phyloP scores from a whole-genome alignment of 495 filamentous ascomycete species.

The Clohesyomyces aquaticus region DNA sequence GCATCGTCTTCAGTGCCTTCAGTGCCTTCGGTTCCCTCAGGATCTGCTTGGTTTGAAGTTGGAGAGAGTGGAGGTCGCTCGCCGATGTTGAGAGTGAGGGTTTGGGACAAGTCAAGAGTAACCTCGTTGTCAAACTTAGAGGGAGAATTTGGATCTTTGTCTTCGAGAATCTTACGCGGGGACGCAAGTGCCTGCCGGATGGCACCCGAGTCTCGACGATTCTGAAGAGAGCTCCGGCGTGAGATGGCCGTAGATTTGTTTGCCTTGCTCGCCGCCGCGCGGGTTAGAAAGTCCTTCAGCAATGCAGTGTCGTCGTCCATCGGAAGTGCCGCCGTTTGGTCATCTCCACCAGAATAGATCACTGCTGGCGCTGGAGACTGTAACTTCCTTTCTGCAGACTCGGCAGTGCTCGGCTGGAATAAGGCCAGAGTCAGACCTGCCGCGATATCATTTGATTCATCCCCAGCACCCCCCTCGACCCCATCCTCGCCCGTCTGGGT shows the following conservation, averaged over 20 bases:
- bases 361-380: slow-evolving; percentile 19
- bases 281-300: slow-evolving; percentile 64
- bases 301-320: slow-evolving; percentile 61
- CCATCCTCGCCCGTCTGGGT: slow-evolving; percentile 2
- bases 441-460: slow-evolving; percentile 23
- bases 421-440: slow-evolving; percentile 29
- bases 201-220: slow-evolving; percentile 49
- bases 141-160: slow-evolving; percentile 60
- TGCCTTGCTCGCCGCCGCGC: slow-evolving; percentile 62
- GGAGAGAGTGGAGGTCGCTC: slow-evolving; percentile 20
- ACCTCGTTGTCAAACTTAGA: slow-evolving; percentile 44
- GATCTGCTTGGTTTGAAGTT: slow-evolving; percentile 28
- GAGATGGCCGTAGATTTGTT: slow-evolving; percentile 51
- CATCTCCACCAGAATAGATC: slow-evolving; percentile 15
- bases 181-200: slow-evolving; percentile 47
- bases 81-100: slow-evolving; percentile 31
- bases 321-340: slow-evolving; percentile 31
- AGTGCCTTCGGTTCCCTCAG: slow-evolving; percentile 18
- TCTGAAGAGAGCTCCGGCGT: slow-evolving; percentile 41
- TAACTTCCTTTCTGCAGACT: slow-evolving; percentile 8
- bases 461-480: neutral
- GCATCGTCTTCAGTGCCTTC: slow-evolving; percentile 6
- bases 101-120: slow-evolving; percentile 37
- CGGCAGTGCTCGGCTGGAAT: neutral
- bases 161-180: slow-evolving; percentile 56